phyloP scores from a whole-genome alignment of 805 yeast genomes.

The Candida suzukii region DNA sequence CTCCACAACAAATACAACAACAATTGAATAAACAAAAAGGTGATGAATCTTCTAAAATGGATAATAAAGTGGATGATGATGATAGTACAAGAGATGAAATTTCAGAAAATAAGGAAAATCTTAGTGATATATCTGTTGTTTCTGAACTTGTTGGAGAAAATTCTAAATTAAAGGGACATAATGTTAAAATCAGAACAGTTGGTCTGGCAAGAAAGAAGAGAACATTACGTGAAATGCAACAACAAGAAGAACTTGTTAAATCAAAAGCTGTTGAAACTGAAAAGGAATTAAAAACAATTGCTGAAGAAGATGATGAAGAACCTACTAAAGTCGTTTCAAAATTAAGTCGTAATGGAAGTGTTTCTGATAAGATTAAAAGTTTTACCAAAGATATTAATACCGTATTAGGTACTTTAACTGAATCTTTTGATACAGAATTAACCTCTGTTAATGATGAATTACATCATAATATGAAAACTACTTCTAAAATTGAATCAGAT shows the following conservation, averaged over 20 bases:
- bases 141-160: not conserved
- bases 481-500: conserved; percentile 33
- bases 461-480: conserved; percentile 37
- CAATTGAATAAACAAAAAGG: too few species aligned
- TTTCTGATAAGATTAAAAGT: not conserved
- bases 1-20: not conserved
- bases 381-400: conserved; percentile 16
- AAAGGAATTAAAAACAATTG: not conserved
- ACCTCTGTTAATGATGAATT: conserved; percentile 45
- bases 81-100: conserved; percentile 23
- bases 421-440: conserved; percentile 18
- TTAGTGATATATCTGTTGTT: not conserved
- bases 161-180: not conserved
- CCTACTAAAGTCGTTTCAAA: not conserved
- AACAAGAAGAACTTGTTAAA: not conserved
- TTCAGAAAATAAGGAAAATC: conserved; percentile 43
- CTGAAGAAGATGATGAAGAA: too few species aligned
- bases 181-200: not conserved
- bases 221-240: not conserved
- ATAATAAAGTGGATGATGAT: not conserved
- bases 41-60: too few species aligned
- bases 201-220: not conserved
- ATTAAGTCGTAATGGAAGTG: not conserved
- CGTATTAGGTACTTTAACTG: conserved; percentile 13
- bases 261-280: not conserved